phyloP scores from a whole-genome alignment of 352 stramenopile genomes.

The Lagenidium sp. region DNA sequence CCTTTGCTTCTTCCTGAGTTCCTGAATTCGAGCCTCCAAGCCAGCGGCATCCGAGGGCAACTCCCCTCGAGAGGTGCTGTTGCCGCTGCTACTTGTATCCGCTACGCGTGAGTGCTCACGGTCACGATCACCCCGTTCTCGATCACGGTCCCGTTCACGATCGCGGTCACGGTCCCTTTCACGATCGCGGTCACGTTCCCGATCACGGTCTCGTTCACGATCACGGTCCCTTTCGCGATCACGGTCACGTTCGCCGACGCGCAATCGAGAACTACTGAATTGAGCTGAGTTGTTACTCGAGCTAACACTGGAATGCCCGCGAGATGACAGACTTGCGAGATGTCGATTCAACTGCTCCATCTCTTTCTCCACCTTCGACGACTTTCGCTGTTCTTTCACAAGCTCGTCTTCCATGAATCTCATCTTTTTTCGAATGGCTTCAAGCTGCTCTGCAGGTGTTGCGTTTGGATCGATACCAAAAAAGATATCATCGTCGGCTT shows the following conservation, averaged over 20 bases:
- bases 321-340: constrained; percentile 37
- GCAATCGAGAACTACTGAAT: too few species aligned
- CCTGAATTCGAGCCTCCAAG: constrained; percentile 63
- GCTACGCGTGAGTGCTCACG: too few species aligned
- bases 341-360: constrained; percentile 82
- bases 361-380: constrained; percentile 64
- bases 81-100: constrained; percentile 1
- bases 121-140: too few species aligned
- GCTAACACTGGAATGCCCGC: constrained; percentile 19
- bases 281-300: too few species aligned
- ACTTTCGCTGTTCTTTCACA: constrained; percentile 70
- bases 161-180: constrained; percentile 5
- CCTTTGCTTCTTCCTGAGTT: constrained; percentile 71
- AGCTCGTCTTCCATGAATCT: constrained; percentile 73
- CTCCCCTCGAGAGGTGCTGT: constrained; percentile 9
- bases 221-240: too few species aligned
- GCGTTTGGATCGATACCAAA: constrained; percentile 64
- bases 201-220: constrained; percentile 15
- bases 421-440: constrained; percentile 53
- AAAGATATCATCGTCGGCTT: constrained; percentile 53
- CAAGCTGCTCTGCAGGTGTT: constrained; percentile 43
- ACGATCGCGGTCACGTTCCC: too few species aligned
- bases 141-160: too few species aligned
- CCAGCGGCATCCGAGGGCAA: constrained; percentile 37
- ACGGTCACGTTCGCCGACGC: too few species aligned